Conservation (phyloP, 2,329 filamentous ascomycete species). For the Chlorencoelia australis region DNA sequence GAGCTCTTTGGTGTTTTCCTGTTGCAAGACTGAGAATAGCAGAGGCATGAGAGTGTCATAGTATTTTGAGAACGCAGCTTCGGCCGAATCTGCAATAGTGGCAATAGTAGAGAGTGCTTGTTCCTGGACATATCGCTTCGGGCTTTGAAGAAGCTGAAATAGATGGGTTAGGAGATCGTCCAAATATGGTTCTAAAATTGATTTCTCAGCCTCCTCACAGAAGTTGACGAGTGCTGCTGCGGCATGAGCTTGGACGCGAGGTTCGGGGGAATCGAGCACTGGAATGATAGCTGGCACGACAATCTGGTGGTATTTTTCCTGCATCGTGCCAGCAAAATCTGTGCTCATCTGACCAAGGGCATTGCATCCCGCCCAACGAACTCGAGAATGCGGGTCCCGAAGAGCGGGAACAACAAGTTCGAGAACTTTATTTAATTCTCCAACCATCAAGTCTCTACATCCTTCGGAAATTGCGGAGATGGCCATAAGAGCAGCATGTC, state of each 20-base stretch:
- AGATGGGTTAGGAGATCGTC: constrained; percentile 78
- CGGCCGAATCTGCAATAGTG: constrained; percentile 96
- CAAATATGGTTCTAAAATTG: constrained; percentile 82
- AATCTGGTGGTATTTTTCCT: constrained; percentile 82
- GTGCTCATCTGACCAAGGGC: constrained; percentile 99
- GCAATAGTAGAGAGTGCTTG: constrained; percentile 96
- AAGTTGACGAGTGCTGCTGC: constrained; percentile 98
- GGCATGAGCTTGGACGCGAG: constrained; percentile 91
- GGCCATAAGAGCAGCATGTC: constrained; percentile 95
- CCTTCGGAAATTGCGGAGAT: constrained; percentile 98
- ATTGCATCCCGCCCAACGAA: constrained; percentile 96
- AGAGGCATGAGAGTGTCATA: constrained; percentile 95
- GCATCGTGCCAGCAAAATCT: constrained; percentile 96
- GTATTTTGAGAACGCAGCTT: constrained; percentile 89
- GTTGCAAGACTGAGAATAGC: constrained; percentile 77
- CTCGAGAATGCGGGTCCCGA: constrained; percentile 81
- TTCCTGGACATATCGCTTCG: constrained; percentile 94
- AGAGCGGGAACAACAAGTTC: constrained; percentile 90
- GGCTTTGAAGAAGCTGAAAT: constrained; percentile 78
- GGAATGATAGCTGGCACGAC: constrained; percentile 88
- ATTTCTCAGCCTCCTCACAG: constrained; percentile 94
- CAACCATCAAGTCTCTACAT: constrained; percentile 90
- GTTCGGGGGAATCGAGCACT: constrained; percentile 80
- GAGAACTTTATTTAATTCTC: constrained; percentile 86
- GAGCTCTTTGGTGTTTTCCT: constrained; percentile 90